Conservation (phyloP, 2,329 filamentous ascomycete species). For the Myriosclerotinia scirpicola region DNA sequence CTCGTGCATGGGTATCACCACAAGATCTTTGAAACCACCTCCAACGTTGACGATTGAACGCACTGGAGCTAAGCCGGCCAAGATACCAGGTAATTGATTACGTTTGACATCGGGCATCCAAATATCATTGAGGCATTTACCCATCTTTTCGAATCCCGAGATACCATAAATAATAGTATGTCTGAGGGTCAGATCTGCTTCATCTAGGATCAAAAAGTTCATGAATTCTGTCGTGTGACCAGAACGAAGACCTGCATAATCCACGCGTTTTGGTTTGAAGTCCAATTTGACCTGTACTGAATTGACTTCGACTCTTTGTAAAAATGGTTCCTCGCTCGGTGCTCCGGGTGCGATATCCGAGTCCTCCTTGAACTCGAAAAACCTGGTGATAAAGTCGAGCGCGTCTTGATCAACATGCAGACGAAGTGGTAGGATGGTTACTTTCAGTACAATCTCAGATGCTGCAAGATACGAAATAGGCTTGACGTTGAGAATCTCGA, state of each 20-base stretch:
- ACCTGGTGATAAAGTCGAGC: slow-evolving; percentile 92
- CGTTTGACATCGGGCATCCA: slow-evolving; percentile 93
- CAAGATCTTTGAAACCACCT: slow-evolving; percentile 78
- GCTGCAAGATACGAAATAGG: slow-evolving; percentile 82
- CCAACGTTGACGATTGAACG: slow-evolving; percentile 89
- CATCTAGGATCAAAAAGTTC: slow-evolving; percentile 94
- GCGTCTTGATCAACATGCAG: slow-evolving; percentile 97
- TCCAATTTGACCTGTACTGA: slow-evolving; percentile 82
- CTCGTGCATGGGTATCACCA: slow-evolving; percentile 86
- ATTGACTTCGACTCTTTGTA: slow-evolving; percentile 86
- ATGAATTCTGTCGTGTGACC: slow-evolving; percentile 97
- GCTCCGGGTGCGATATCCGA: slow-evolving; percentile 54
- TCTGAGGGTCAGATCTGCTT: slow-evolving; percentile 79
- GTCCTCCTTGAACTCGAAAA: slow-evolving; percentile 97
- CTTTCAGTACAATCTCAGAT: slow-evolving; percentile 82
- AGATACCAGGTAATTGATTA: slow-evolving; percentile 84
- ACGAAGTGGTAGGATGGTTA: slow-evolving; percentile 76
- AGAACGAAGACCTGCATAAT: slow-evolving; percentile 88
- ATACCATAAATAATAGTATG: slow-evolving; percentile 93
- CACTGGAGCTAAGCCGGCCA: slow-evolving; percentile 88
- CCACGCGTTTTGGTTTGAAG: slow-evolving; percentile 97
- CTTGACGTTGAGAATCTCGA: slow-evolving; percentile 85
- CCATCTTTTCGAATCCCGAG: slow-evolving; percentile 84
- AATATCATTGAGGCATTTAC: slow-evolving; percentile 87
- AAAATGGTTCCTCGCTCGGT: slow-evolving; percentile 74